Conservation (phyloP, 192 early-diverging fungal genomes). For the Chytriomyces sp. region DNA sequence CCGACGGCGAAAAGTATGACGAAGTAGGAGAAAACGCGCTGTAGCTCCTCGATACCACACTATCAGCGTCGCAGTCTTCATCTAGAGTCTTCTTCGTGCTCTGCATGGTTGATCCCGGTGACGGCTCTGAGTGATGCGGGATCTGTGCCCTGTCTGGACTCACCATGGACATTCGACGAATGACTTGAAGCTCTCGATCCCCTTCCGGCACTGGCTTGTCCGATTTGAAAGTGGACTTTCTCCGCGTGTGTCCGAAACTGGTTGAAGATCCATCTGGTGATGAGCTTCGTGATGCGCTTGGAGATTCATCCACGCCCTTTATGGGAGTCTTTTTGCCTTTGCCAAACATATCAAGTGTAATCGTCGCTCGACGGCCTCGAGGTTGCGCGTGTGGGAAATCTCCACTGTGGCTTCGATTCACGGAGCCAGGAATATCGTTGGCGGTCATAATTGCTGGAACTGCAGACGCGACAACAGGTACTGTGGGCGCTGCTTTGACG, state of each 20-base stretch:
- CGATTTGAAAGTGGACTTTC: slow-evolving; percentile 19
- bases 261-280: background rate
- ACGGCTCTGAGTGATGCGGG: too few relatives aligned
- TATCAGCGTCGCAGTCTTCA: slow-evolving; percentile 8
- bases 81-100: background rate
- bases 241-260: background rate
- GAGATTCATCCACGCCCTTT: slow-evolving; percentile 15
- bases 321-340: background rate
- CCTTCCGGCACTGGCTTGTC: background rate
- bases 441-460: background rate
- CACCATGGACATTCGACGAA: slow-evolving; percentile 56
- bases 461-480: background rate
- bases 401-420: background rate
- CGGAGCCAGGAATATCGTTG: background rate
- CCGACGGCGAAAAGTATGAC: slow-evolving; percentile 21
- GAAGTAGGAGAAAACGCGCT: background rate
- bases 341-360: slow-evolving; percentile 10
- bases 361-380: background rate
- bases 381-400: background rate
- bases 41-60: background rate
- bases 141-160: slow-evolving; percentile 28
- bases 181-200: slow-evolving; percentile 35
- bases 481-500: slow-evolving; percentile 1
- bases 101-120: too few relatives aligned
- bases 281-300: slow-evolving; percentile 16